phyloP scores from a whole-genome alignment of 148 eudicot genomes.

The Talinum fruticosum region DNA sequence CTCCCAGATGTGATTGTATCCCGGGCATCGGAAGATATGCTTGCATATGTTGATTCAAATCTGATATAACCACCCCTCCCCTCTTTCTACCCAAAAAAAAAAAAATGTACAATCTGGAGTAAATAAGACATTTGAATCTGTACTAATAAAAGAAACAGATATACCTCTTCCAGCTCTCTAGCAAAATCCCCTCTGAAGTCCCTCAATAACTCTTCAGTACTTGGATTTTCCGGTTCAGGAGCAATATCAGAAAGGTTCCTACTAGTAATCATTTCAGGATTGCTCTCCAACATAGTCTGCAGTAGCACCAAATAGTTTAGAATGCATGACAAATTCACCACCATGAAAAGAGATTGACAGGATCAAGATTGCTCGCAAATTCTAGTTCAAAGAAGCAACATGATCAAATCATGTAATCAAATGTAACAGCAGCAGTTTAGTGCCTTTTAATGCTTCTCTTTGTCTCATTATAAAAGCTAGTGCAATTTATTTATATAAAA shows the following conservation, averaged over 20 bases:
- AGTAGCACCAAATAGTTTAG: not conserved
- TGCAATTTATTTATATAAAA: not conserved
- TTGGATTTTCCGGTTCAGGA: conserved; percentile 50
- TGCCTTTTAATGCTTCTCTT: not conserved
- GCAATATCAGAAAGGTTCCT: conserved; percentile 40
- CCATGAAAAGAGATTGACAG: not conserved
- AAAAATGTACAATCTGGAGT: no score
- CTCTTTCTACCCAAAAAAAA: no score
- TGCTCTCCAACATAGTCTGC: conserved; percentile 55
- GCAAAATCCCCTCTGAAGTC: conserved; percentile 81
- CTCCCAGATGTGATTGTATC: no score
- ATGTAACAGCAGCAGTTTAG: not conserved
- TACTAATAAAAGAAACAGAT: not conserved
- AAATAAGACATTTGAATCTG: no score
- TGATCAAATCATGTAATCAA: not conserved
- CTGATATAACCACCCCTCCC: no score
- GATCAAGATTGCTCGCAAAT: not conserved
- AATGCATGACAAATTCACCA: not conserved
- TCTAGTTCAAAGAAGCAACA: not conserved
- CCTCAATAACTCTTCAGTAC: conserved; percentile 48
- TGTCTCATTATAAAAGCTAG: not conserved
- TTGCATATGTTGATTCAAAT: no score
- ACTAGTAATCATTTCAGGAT: conserved; percentile 27
- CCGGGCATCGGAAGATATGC: no score
- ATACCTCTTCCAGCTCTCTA: conserved; percentile 76